Evolutionary conservation across 176 grass and related monocot species (phyloP), one percentile per base, ranked within the genome.

Genomic region (Oryza officinalis): DNA sequence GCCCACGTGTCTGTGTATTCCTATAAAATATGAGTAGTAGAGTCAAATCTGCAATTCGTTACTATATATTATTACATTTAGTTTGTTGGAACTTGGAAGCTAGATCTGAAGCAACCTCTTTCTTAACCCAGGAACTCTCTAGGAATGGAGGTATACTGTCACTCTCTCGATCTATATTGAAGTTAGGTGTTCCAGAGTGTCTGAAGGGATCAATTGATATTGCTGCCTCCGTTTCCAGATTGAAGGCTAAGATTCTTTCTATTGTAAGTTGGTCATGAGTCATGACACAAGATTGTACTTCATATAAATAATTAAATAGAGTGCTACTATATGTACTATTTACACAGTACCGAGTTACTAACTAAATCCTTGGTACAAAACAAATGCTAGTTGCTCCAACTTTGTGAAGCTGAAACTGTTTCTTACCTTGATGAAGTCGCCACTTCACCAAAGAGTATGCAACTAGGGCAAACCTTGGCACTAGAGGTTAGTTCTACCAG

Each of bases 381-480:
- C 52, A 28, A 40, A 85, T 26, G 50, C 32, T 77, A 98, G 96
- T 82, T 98, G 76, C 67, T 98, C 67, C 96, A 95, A 85, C 85
- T 98, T n/a, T 98, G 96, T 93, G 96, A 98, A 89, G 87, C 93
- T 76, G 96, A 98, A 82, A 95, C 76, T 76, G 85, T 98, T 74
- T 98, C 96, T 67, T 98, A 95, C 89, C 96, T 98, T 44, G 96
- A 98, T 94, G 96, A 95, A 86, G 93, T 98, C 4, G 93, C 96
- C 49, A 88, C 91, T 77, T 92, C 84, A 6, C 83, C 85, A 54
- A 94, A 88, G 70, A 93, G 87, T 82, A 95, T 92, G 91, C 85
- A 75, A 77, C 82, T 95, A 50, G 96, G 89, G 75, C 91, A 97
- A 80, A 91, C 88, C 69, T 91, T 97, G 75, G 95, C 92, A 84